Percentiles rank a stretch among this genome's conserved stretches.
Evolutionary conservation across 108 stramenopile genomes (phyloP).

Genomic region (Nitzschia sp.): DNA sequence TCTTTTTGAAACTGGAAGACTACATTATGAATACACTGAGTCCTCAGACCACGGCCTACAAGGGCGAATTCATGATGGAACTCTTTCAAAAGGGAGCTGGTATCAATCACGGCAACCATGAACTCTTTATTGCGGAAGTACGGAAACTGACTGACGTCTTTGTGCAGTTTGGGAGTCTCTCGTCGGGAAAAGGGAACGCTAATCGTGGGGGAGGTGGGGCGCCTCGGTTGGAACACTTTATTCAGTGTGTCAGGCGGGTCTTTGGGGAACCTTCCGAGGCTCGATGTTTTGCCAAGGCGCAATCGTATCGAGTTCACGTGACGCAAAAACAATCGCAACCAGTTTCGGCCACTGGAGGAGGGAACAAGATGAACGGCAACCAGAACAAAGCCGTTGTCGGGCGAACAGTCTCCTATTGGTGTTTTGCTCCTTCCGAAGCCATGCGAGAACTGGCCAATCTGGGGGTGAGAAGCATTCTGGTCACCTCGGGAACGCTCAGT

Average conservation of each 20-base stretch:
- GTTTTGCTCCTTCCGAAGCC: slow-evolving; percentile 95
- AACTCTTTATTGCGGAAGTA: slow-evolving; percentile 64
- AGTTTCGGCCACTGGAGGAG: not conserved
- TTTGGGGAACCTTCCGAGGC: slow-evolving; percentile 70
- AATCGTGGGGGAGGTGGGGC: slow-evolving; percentile 14
- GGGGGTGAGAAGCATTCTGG: slow-evolving; percentile 84
- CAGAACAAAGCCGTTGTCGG: slow-evolving; percentile 33
- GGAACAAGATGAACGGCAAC: slow-evolving; percentile 1
- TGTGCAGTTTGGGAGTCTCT: slow-evolving; percentile 64
- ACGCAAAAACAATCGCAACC: slow-evolving; percentile 25
- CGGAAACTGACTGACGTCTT: slow-evolving; percentile 67
- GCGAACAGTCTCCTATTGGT: slow-evolving; percentile 93
- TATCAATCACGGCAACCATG: slow-evolving; percentile 75
- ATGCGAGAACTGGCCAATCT: slow-evolving; percentile 87
- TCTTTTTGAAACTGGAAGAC: slow-evolving; percentile 82
- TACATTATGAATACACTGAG: slow-evolving; percentile 49
- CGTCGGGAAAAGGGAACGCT: slow-evolving; percentile 32
- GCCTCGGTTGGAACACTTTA: slow-evolving; percentile 73
- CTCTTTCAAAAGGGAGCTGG: slow-evolving; percentile 70
- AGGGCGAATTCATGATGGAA: slow-evolving; percentile 85
- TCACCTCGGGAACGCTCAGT: slow-evolving; percentile 96
- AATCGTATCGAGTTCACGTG: slow-evolving; percentile 80
- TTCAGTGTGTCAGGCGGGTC: slow-evolving; percentile 74
- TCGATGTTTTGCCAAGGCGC: slow-evolving; percentile 74
- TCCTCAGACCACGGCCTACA: slow-evolving; percentile 46